Evolutionary conservation across 2,329 filamentous ascomycete species (phyloP), one percentile per base, ranked within the genome.

Genomic region (Cordyceps pruinosa): DNA sequence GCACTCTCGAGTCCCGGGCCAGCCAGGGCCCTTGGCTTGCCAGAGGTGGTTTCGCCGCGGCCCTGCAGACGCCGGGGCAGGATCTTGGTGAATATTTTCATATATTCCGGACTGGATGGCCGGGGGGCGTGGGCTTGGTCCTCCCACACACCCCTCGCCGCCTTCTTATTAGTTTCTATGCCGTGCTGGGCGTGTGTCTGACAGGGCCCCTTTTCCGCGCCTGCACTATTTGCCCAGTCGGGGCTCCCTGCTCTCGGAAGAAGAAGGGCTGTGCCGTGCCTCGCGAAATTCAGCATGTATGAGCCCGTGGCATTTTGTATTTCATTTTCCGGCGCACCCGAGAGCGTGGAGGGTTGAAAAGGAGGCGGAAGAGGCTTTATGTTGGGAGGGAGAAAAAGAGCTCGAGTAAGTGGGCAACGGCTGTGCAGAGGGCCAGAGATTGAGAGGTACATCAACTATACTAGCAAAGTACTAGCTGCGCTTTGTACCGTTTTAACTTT

Each of bases 51-150:
- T 23, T 50, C 58, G 26, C 61, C 58, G 7, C 65, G 64, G 42
- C 69, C 67, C 51, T 63, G 62, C 21, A 69, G 65, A 28, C 68
- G 66, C 53, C 66, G 66, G 60, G 69, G 63, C 60, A 73, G 65
- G 57, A 73, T 68, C 57, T 68, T 68, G 48, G 70, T 70, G 53
- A 73, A 66, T 61, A 72, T 72, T 63, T 70, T 72, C 67, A 72
- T 71, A 49, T 60, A 62, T 54, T n/a, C 23, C 56, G 57, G 39
- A 39, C 19, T 15, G 17, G n/a, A n/a, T 30, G 49, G 41, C 39
- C 34, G 15, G 12, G 32, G 44, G 42, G 42, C 26, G 44, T 47
- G 53, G 44, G 45, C 5, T 39, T 7, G 26, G 10, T 37, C 32
- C 44, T 56, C 35, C 32, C 57, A 56, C 23, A 46, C 53, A 37